Conservation (phyloP, 2,329 filamentous ascomycete species). For the Alternaria atra region DNA sequence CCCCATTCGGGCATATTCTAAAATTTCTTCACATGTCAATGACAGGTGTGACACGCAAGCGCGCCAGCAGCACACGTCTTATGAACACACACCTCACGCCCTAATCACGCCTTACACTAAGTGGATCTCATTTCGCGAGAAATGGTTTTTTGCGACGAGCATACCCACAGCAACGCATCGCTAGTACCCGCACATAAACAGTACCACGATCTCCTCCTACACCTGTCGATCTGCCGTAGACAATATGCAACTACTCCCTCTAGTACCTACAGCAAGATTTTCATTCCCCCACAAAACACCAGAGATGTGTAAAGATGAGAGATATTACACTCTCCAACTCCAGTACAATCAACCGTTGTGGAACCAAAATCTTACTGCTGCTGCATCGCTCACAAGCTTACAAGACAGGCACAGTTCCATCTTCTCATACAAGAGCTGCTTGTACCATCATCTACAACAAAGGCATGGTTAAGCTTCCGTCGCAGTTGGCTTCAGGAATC, state of each 20-base stretch:
- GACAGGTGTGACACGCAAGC: constrained; percentile 4
- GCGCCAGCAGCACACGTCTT: constrained; percentile 3
- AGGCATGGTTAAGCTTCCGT: not conserved
- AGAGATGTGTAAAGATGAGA: not conserved
- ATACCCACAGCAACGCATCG: not conserved
- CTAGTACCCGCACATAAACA: constrained; percentile 11
- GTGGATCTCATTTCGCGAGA: constrained; percentile 7
- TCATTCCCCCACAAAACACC: not conserved
- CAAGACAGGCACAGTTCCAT: too few species aligned
- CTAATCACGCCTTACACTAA: constrained; percentile 2
- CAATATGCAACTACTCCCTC: not conserved
- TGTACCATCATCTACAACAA: not conserved
- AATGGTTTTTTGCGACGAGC: constrained; percentile 2
- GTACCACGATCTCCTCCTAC: constrained; percentile 5
- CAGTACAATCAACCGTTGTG: not conserved
- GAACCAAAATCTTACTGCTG: not conserved
- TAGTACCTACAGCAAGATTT: constrained; percentile 1
- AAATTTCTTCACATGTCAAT: constrained; percentile 1
- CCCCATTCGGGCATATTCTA: not conserved
- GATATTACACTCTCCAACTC: not conserved
- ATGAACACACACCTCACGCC: not conserved
- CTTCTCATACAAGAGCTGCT: too few species aligned
- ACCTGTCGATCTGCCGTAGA: constrained; percentile 7
- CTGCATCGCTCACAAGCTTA: too few species aligned
- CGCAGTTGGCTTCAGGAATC: not conserved